Conservation (phyloP, 2,329 filamentous ascomycete genomes). For the Fusarium floridanum region DNA sequence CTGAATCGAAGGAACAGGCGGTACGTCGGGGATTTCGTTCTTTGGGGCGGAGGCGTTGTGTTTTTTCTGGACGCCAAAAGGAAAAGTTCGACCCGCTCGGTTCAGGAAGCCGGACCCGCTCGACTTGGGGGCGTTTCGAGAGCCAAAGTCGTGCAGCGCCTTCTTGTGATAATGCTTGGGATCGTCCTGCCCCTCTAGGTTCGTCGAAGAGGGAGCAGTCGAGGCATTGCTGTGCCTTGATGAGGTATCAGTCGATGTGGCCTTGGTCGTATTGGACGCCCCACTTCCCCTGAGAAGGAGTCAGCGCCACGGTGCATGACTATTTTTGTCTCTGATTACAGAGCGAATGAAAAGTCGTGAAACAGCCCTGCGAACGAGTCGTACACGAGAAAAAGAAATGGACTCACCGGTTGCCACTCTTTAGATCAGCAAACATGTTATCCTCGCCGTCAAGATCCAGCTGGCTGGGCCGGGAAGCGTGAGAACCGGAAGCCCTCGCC, state of each 20-base stretch:
- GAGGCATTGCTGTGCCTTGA: slow-evolving; percentile 73
- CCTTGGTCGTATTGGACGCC: slow-evolving; percentile 72
- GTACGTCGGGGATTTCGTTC: slow-evolving; percentile 51
- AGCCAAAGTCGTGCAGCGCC: slow-evolving; percentile 51
- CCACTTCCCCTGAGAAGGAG: slow-evolving; percentile 66
- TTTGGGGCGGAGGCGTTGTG: slow-evolving; percentile 48
- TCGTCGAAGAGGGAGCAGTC: slow-evolving; percentile 71
- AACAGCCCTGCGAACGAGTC: slow-evolving; percentile 38
- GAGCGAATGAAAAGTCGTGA: slow-evolving; percentile 32
- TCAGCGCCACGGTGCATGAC: slow-evolving; percentile 51
- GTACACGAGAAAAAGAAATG: slow-evolving; percentile 28
- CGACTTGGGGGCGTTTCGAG: slow-evolving; percentile 61
- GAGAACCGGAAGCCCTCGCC: slow-evolving; percentile 53
- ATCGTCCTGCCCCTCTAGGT: slow-evolving; percentile 49
- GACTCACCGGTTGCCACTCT: slow-evolving; percentile 67
- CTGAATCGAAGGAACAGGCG: slow-evolving; percentile 54
- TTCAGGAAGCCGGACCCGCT: slow-evolving; percentile 66
- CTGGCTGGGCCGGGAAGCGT: slow-evolving; percentile 55
- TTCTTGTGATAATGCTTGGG: slow-evolving; percentile 54
- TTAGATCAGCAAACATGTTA: slow-evolving; percentile 70
- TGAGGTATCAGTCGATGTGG: slow-evolving; percentile 70
- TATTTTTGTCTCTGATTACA: slow-evolving; percentile 39
- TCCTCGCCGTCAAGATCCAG: slow-evolving; percentile 63
- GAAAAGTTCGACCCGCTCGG: slow-evolving; percentile 70
- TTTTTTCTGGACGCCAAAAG: slow-evolving; percentile 70